Base-by-base conservation (phyloP, 192 early-diverging fungal species). In the Backusella tuberculispora region DNA sequence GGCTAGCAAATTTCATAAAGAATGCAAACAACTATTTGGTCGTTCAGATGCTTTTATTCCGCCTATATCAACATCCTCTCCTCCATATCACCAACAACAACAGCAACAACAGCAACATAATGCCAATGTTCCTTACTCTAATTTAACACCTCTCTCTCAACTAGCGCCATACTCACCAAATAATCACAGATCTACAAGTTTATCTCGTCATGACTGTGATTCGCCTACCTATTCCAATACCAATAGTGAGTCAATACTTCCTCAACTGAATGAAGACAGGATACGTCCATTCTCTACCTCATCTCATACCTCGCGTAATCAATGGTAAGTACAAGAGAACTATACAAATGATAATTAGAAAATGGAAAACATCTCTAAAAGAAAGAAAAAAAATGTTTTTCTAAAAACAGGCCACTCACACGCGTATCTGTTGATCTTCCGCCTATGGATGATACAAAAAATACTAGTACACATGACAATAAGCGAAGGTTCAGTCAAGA, bases 21-120 rank as follows among this genome's bases (percentile, higher is more conserved):
- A 66, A 66, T 66, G 64, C 38, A 66, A 66, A n/a, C 38, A 38
- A 26, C 15, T 66, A 38, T 66, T 66, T 66, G 64, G 64, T 26
- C 53, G 53, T 60, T 60, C 53, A 4, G 53, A 60, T 26, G 53
- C 64, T 15, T 38, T 66, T 38, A 66, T 38, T n/a, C 64, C 26
- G 15, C 26, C 64, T n/a, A 66, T 66, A n/a, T 38, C 64, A 66
- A n/a, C n/a, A 66, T 66, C 34, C 29, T 13, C 53, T 26, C 53
- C 53, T 60, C 21, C 53, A 10, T 34, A 34, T 34, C 2, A 34
- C 29, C 29, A 34, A 34, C 29, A 34, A 34, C 29, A 34, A 2
- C 29, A 34, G 2, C 29, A 34, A 34, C 29, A 34, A 2, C 29
- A 34, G 2, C 53, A 60, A 9, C 19, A 60, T 60, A 60, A 10